Evolutionary conservation across 1,284 basidiomycete species (phyloP).

Genomic region (Cryptococcus floricola): DNA sequence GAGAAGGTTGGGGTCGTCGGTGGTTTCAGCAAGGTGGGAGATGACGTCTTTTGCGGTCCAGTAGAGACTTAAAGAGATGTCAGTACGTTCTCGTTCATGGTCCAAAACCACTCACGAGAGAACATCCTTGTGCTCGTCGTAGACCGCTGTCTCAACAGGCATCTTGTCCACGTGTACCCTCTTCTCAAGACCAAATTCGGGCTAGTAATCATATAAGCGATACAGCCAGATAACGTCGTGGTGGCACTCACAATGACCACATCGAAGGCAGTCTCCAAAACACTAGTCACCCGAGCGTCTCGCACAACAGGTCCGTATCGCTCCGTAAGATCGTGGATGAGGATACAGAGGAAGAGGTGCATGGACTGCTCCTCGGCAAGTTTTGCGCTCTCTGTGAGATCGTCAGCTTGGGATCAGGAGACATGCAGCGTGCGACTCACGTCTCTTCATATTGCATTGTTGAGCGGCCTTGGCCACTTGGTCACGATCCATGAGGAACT

Average conservation of each 20-base stretch:
- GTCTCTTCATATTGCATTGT: constrained; percentile 84
- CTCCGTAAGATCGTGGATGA: constrained; percentile 83
- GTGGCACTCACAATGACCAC: constrained; percentile 56
- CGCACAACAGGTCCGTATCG: constrained; percentile 92
- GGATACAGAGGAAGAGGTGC: constrained; percentile 89
- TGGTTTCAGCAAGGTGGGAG: constrained; percentile 79
- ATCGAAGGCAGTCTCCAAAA: constrained; percentile 93
- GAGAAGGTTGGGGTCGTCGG: constrained; percentile 88
- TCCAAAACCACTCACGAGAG: constrained; percentile 50
- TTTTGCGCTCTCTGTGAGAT: constrained; percentile 54
- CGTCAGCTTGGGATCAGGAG: background rate
- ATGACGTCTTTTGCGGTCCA: constrained; percentile 91
- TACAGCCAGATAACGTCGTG: background rate
- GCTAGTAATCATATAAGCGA: constrained; percentile 34
- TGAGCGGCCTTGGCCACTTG: constrained; percentile 95
- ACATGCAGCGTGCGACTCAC: constrained; percentile 14
- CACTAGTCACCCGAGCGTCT: constrained; percentile 86
- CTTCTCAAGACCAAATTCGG: constrained; percentile 97
- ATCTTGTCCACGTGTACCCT: constrained; percentile 97
- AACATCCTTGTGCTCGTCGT: constrained; percentile 84
- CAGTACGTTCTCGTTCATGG: constrained; percentile 28
- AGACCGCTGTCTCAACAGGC: constrained; percentile 94
- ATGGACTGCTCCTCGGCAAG: constrained; percentile 94
- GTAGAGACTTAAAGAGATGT: constrained; percentile 33
- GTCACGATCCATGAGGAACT: constrained; percentile 95